phyloP scores from a whole-genome alignment of 352 stramenopile genomes.

The Thalassiosira exigua region DNA sequence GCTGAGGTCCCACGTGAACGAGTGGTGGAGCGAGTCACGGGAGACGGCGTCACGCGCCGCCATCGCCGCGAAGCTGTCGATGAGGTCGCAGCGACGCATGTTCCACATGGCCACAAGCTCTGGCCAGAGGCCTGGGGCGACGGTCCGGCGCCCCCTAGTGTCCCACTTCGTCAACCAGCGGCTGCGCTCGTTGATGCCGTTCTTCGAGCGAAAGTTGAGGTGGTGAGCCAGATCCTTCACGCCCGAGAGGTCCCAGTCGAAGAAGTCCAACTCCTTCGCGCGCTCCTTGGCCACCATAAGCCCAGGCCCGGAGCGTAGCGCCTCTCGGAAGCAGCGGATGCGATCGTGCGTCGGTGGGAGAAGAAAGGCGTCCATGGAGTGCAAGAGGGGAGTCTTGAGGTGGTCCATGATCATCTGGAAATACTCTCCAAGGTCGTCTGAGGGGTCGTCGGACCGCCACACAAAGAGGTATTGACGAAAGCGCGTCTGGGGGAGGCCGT shows the following conservation, averaged over 20 bases:
- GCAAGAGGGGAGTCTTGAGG: conserved; percentile 58
- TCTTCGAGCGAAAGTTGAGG: conserved; percentile 37
- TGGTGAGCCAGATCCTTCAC: conserved; percentile 60
- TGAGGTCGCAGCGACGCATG: conserved; percentile 50
- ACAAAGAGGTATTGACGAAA: conserved; percentile 73
- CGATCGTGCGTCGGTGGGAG: conserved; percentile 63
- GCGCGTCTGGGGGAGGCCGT: conserved; percentile 79
- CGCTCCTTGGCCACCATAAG: conserved; percentile 59
- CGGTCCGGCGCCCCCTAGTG: conserved; percentile 33
- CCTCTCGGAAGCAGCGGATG: conserved; percentile 67
- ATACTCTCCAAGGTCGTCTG: conserved; percentile 58
- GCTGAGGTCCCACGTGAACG: conserved; percentile 73
- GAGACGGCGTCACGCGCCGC: conserved; percentile 56
- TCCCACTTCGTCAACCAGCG: conserved; percentile 59
- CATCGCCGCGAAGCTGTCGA: conserved; percentile 51
- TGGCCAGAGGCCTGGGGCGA: conserved; percentile 52
- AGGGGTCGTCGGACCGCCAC: conserved; percentile 58
- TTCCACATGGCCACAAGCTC: conserved; percentile 63
- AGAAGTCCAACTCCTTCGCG: conserved; percentile 65
- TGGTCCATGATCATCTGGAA: conserved; percentile 63
- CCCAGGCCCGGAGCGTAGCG: conserved; percentile 65
- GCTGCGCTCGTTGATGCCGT: conserved; percentile 51
- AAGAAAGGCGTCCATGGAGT: conserved; percentile 74
- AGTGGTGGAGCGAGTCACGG: conserved; percentile 59
- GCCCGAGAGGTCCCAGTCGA: conserved; percentile 53